Conservation (phyloP, 768 basidiomycete species). For the Ramaria sp. region DNA sequence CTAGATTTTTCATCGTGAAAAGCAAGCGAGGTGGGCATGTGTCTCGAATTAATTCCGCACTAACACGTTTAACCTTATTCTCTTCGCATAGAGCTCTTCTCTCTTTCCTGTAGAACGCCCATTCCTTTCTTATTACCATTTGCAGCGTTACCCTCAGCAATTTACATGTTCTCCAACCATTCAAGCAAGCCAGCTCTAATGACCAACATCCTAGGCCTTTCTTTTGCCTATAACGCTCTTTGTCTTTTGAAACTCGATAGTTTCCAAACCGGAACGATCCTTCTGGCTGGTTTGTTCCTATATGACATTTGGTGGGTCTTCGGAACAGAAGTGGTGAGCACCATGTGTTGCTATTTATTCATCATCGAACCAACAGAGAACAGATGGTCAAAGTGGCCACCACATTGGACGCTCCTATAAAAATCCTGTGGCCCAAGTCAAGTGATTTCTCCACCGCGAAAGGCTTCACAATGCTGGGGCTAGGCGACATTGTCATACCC, state of each 20-base stretch:
- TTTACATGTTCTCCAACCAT: constrained; percentile 42
- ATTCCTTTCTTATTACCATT: constrained; percentile 47
- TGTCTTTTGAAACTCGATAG: constrained; percentile 77
- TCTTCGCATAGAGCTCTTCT: constrained; percentile 21
- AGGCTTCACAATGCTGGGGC: constrained; percentile 83
- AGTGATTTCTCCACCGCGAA: constrained; percentile 32
- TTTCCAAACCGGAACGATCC: constrained; percentile 75
- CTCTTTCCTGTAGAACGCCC: constrained; percentile 46
- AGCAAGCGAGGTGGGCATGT: constrained; percentile 31
- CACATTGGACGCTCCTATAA: constrained; percentile 84
- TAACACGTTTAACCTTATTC: constrained; percentile 15
- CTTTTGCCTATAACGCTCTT: constrained; percentile 74
- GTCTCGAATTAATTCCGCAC: constrained; percentile 8
- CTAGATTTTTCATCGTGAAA: constrained; percentile 33
- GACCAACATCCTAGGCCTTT: constrained; percentile 66
- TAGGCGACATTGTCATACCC: constrained; percentile 75
- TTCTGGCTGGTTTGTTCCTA: constrained; percentile 76
- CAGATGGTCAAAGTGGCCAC: constrained; percentile 94
- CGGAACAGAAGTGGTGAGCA: constrained; percentile 69
- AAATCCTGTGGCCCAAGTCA: constrained; percentile 79
- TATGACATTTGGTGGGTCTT: constrained; percentile 98
- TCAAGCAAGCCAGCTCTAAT: constrained; percentile 53
- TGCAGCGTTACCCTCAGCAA: constrained; percentile 49
- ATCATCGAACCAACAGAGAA: not conserved
- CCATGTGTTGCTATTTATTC: not conserved